Conservation (phyloP, 768 basidiomycete genomes). For the Lentinula edodes region DNA sequence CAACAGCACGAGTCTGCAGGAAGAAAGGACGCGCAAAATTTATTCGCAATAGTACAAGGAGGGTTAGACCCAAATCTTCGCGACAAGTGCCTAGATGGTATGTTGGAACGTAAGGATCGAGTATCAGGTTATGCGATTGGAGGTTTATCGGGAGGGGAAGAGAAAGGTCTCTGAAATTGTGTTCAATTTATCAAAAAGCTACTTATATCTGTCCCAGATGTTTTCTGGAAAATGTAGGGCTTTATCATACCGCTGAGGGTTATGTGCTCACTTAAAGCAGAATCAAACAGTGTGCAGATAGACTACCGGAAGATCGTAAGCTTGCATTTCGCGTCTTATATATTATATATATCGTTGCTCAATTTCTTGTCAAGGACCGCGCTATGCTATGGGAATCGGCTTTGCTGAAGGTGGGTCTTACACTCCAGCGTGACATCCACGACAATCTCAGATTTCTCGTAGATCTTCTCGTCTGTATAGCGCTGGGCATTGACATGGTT, state of each 20-base stretch:
- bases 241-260: neutral
- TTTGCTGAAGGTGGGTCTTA: conserved; percentile 75
- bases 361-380: conserved; percentile 48
- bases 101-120: conserved; percentile 68
- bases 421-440: neutral
- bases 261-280: conserved; percentile 27
- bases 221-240: conserved; percentile 80
- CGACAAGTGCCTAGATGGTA: conserved; percentile 72
- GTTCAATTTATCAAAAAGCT: neutral
- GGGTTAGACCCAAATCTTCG: conserved; percentile 70
- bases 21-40: conserved; percentile 61
- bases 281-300: conserved; percentile 77
- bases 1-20: conserved; percentile 66
- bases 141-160: conserved; percentile 87
- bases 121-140: conserved; percentile 92
- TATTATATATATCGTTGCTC: neutral
- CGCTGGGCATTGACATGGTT: conserved; percentile 92
- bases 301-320: conserved; percentile 74
- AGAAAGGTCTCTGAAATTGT: conserved; percentile 55
- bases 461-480: conserved; percentile 89
- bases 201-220: conserved; percentile 36
- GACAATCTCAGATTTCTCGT: neutral
- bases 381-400: conserved; percentile 91
- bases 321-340: conserved; percentile 4
- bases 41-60: conserved; percentile 92